Evolutionary conservation across 345 rosid species (phyloP).

Genomic region (Euphorbia lathyris): DNA sequence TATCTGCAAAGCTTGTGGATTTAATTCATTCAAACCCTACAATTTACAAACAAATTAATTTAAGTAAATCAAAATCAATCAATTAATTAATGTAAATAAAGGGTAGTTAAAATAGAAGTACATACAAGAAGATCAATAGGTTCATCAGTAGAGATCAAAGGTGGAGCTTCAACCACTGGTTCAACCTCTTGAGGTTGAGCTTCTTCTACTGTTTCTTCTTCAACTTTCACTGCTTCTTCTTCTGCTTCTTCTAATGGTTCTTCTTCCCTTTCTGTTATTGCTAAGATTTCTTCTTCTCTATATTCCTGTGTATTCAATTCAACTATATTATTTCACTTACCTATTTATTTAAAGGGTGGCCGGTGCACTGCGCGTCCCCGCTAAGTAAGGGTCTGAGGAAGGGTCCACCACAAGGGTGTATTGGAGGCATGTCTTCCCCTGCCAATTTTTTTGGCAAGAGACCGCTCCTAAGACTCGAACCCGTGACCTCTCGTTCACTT

Average conservation of each 20-base stretch:
- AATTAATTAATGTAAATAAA: not conserved
- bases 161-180: conserved; percentile 38
- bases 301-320: conserved; percentile 54
- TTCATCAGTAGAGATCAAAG: conserved; percentile 47
- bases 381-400: no score
- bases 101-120: not conserved
- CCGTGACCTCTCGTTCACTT: no score
- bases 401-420: no score
- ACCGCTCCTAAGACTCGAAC: no score
- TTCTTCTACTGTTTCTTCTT: conserved; percentile 38
- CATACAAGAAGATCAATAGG: conserved; percentile 63
- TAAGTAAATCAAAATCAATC: not conserved
- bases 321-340: no score
- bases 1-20: conserved; percentile 67
- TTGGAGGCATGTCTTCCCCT: no score
- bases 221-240: conserved; percentile 42
- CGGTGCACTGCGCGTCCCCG: no score
- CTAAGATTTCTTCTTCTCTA: conserved; percentile 30
- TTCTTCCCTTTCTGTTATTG: conserved; percentile 32
- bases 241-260: conserved; percentile 43
- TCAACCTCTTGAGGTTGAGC: conserved; percentile 41
- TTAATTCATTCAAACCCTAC: conserved; percentile 73
- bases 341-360: no score
- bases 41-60: not conserved
- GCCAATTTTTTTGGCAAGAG: no score